These are phyloP conservation scores for Cunninghamia lanceolata DNA, from an alignment of 75 land plant genomes.

Conservation along the genomic window DNA sequence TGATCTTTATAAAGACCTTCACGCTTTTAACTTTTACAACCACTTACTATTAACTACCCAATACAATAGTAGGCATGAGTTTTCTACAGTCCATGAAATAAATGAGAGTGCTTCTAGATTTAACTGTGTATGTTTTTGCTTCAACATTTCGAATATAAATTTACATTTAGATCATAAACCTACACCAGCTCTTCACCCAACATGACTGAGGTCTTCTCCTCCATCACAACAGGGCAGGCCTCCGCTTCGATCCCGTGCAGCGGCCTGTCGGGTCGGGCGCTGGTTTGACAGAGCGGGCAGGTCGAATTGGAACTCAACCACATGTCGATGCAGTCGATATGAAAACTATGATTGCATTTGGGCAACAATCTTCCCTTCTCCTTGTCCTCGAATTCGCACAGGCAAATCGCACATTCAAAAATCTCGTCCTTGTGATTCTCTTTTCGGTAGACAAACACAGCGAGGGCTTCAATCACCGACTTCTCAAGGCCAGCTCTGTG, in stretches of 20 bases:
- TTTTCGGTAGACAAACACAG: neutral
- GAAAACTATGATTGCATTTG: slow-evolving; percentile 55
- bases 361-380: slow-evolving; percentile 44
- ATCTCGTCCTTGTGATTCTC: neutral
- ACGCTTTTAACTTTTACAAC: no score
- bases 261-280: neutral
- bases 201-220: no score
- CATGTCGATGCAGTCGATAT: slow-evolving; percentile 52
- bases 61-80: no score
- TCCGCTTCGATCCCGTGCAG: neutral
- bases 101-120: no score
- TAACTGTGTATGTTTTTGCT: no score
- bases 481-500: neutral
- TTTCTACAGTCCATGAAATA: no score
- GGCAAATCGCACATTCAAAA: slow-evolving; percentile 56
- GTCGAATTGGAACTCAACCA: slow-evolving; percentile 57
- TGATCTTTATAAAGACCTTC: no score
- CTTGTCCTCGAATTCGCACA: slow-evolving; percentile 18
- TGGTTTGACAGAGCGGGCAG: slow-evolving; percentile 63
- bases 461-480: neutral
- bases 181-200: neutral
- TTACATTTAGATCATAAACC: no score
- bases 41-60: no score
- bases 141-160: no score
- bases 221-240: neutral